Base-by-base conservation (phyloP, 2,329 filamentous ascomycete genomes). In the Alternaria sp. region DNA sequence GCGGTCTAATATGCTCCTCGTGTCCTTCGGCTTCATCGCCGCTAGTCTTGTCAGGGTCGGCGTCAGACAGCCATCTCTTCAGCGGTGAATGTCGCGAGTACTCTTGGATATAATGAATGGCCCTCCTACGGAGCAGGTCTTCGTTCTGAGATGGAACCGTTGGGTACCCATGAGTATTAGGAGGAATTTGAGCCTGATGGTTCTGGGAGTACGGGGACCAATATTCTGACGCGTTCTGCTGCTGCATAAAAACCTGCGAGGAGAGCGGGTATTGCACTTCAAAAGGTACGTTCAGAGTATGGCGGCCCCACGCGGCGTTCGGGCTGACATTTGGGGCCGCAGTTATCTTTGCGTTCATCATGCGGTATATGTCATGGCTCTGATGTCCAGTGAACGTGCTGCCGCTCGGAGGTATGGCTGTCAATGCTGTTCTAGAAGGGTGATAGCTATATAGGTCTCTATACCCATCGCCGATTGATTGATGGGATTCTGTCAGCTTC, bases 301-400 rank as follows among this genome's bases (percentile, higher is more conserved):
- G 10, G 6, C 41, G 36, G 3, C 25, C 51, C 25, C 32, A 28
- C 14, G 20, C 38, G 27, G 51, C 51, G 14, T 49, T 53, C 2
- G 27, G 30, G n/a, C 18, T 55, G 5, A 44, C 11, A 1, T 55
- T 36, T 18, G 60, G 49, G n/a, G 43, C 60, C 16, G 58, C 48
- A 12, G 49, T 14, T 11, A 48, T 54, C 34, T 62, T 68, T 10
- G 62, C 62, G 10, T 62, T 64, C 41, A 60, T 65, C 57, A 60
- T 64, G 2, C 59, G 64, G 41, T 68, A 64, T 41, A 69, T 63
- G 34, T 68, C 63, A 6, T 68, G 59, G 14, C 57, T 62, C 45
- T 59, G 52, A 27, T 68, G 60, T 9, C 66, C 67, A 7, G 59
- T 65, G 34, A 64, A 64, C 2, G 54, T 65, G 16, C 44, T 65